Conservation (phyloP, 2,329 filamentous ascomycete genomes). For the Colletotrichum lentis region DNA sequence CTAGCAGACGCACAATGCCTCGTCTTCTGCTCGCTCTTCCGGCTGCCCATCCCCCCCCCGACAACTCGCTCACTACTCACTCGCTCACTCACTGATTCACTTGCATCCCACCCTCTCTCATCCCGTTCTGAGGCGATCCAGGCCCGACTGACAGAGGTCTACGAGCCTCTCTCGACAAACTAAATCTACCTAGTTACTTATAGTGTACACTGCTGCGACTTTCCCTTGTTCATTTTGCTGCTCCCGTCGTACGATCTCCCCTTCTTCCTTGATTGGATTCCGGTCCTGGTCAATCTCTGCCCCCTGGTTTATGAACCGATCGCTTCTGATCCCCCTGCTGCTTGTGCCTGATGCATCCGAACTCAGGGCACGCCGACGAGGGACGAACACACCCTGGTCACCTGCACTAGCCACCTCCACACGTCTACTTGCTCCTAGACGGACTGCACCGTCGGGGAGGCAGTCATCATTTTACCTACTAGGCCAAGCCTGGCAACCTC, state of each 20-base stretch:
- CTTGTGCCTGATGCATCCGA: conserved; percentile 37
- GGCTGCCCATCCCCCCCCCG: background rate
- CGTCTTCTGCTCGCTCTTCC: background rate
- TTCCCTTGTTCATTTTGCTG: conserved; percentile 7
- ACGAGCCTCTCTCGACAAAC: background rate
- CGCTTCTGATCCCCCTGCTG: conserved; percentile 30
- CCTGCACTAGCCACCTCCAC: conserved; percentile 37
- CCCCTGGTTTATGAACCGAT: conserved; percentile 34
- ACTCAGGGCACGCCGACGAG: conserved; percentile 28
- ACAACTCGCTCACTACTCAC: background rate
- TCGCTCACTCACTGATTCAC: background rate
- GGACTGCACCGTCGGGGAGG: conserved; percentile 11
- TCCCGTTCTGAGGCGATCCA: conserved; percentile 5
- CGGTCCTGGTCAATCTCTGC: conserved; percentile 31
- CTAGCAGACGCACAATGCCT: background rate
- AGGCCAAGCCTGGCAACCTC: conserved; percentile 29
- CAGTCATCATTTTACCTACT: conserved; percentile 36
- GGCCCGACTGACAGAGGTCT: background rate
- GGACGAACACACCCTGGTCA: conserved; percentile 34
- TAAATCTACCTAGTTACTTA: too few species aligned
- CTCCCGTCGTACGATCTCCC: conserved; percentile 18
- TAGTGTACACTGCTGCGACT: background rate
- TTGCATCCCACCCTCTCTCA: background rate
- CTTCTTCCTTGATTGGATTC: conserved; percentile 26
- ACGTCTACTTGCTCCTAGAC: conserved; percentile 23